Conservation (phyloP, 768 basidiomycete species). For the Leccinum variicolor region DNA sequence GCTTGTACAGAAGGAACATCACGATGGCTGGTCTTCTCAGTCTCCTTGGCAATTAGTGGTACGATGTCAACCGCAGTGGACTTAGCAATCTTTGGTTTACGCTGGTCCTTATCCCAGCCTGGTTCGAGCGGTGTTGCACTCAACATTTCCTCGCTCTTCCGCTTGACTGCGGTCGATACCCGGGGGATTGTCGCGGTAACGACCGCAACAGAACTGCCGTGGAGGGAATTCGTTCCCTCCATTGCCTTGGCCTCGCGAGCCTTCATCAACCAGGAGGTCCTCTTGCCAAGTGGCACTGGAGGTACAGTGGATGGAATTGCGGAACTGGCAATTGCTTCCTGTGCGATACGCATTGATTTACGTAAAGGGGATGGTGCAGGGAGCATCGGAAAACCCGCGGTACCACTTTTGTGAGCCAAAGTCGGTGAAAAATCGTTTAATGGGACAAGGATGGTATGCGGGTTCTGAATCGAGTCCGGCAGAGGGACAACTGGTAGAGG, state of each 20-base stretch:
- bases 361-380: slow-evolving; percentile 67
- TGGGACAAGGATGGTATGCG: slow-evolving; percentile 30
- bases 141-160: slow-evolving; percentile 60
- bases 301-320: slow-evolving; percentile 36
- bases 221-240: slow-evolving; percentile 42
- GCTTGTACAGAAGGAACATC: slow-evolving; percentile 3
- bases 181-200: slow-evolving; percentile 8
- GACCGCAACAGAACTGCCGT: slow-evolving; percentile 7
- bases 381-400: slow-evolving; percentile 55
- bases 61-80: slow-evolving; percentile 34
- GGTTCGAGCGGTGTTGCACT: slow-evolving; percentile 13
- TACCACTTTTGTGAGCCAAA: slow-evolving; percentile 37
- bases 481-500: slow-evolving; percentile 19
- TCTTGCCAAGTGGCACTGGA: slow-evolving; percentile 49
- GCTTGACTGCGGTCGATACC: slow-evolving; percentile 41
- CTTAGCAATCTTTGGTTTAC: slow-evolving; percentile 50
- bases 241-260: slow-evolving; percentile 70
- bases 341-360: slow-evolving; percentile 56
- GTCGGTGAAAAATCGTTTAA: slow-evolving; percentile 33
- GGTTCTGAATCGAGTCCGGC: slow-evolving; percentile 5
- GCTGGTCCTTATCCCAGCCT: slow-evolving; percentile 38
- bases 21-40: slow-evolving; percentile 4
- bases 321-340: slow-evolving; percentile 40
- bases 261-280: slow-evolving; percentile 79
- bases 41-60: slow-evolving; percentile 14